Evolutionary conservation across 129 eudicot genomes (phyloP), one percentile per base, ranked within the genome.

Genomic region (Ambrosia trifida): DNA sequence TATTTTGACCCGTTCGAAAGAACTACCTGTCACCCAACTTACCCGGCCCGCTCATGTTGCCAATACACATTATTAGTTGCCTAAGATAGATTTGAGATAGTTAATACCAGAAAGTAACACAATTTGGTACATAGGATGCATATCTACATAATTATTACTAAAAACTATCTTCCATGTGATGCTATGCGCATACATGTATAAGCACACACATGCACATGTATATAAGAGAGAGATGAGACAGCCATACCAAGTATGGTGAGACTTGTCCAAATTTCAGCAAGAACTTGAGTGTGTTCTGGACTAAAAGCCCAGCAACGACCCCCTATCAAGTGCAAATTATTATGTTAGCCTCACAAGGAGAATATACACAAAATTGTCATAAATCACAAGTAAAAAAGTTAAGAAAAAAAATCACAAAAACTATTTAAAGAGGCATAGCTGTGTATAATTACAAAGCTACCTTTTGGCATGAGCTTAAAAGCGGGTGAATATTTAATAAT

Each of bases 301-400:
- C 97, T 49, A 91, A 76, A 73, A 91, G 90, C 67, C 97, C 97
- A 79, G 97, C 97, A 86, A 91, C 94, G 64, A 91, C 90, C 52
- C 97, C 97, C 97, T 88, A 47, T 60, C 57, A 80, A 72, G 68
- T 24, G 28, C 35, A 72, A 72, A 17, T 30, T 62, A 35, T 58
- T 30, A 31, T 45, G 28, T 64, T 64, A 53, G 58, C 68, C 52
- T 62, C 35, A 28, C 30, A 45, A 44, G 49, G 49, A 44, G 49
- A 45, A 40, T 28, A 30, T 14, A 72, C 11, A 72, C n/a, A 43
- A 17, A 8, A 40, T 40, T 35, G 49, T 44, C 20, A 56, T 45
- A 24, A 30, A 13, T 53, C 56, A 65, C 28, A 4, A n/a, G n/a
- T n/a, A n/a, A n/a, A n/a, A n/a, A n/a, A n/a, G n/a, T n/a, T n/a